Conservation (phyloP, 169 alveolate species). For the Cryptosporidium tyzzeri region DNA sequence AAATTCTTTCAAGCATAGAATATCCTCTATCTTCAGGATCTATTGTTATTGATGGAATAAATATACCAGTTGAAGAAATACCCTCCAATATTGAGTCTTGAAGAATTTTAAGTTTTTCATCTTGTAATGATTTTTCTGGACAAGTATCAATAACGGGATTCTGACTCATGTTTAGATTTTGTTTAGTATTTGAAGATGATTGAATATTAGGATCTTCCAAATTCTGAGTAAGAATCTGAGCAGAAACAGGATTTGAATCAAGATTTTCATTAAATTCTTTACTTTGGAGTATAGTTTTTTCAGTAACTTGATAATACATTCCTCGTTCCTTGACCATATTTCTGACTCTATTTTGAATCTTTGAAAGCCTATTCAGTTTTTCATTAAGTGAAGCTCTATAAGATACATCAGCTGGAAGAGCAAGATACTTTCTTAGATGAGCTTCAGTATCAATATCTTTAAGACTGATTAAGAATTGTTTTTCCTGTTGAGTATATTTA, state of each 20-base stretch:
- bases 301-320: background rate
- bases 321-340: conserved; percentile 7
- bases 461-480: background rate
- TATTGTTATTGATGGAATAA: background rate
- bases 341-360: conserved; percentile 23
- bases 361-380: background rate
- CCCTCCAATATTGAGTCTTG: background rate
- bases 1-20: background rate
- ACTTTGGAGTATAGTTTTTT: background rate
- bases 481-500: background rate
- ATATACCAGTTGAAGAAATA: background rate
- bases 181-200: background rate
- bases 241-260: background rate
- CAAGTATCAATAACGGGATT: background rate
- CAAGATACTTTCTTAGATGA: conserved; percentile 11
- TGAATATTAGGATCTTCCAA: background rate
- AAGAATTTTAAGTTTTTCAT: background rate
- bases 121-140: background rate
- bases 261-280: background rate
- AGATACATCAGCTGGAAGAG: conserved; percentile 61
- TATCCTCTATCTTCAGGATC: background rate
- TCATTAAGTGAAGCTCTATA: conserved; percentile 22
- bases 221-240: background rate
- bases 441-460: conserved; percentile 4
- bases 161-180: background rate